These are phyloP conservation scores for Trichoderma koningiopsis DNA, from an alignment of 2,329 filamentous ascomycete species.

Conservation along the genomic window DNA sequence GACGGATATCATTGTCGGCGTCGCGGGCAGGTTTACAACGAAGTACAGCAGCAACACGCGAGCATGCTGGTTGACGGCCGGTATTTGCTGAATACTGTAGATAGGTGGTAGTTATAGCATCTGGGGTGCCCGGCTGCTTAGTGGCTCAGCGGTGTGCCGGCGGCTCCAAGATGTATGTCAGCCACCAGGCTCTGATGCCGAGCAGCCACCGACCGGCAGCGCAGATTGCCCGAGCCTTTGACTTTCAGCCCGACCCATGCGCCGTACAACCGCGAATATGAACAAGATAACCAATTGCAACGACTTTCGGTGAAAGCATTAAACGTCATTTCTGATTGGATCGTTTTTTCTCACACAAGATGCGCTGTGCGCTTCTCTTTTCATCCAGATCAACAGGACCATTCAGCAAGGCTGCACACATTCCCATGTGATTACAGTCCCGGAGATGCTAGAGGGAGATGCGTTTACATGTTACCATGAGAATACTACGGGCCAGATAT, in stretches of 20 bases:
- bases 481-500: background rate
- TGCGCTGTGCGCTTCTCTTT: background rate
- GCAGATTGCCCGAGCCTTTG: background rate
- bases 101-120: background rate
- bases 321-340: background rate
- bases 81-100: background rate
- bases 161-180: background rate
- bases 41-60: background rate
- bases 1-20: conserved; percentile 6
- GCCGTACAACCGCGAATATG: background rate
- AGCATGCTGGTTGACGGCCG: background rate
- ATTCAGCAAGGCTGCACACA: background rate
- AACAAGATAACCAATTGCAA: too few species aligned
- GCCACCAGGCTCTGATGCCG: background rate
- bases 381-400: background rate
- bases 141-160: background rate
- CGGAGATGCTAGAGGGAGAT: background rate
- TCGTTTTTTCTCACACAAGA: background rate
- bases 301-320: too few species aligned
- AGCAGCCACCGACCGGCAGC: background rate
- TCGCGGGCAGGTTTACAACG: background rate
- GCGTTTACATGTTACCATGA: background rate
- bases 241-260: background rate
- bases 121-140: background rate
- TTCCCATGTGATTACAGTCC: background rate